Evolutionary conservation across 192 early-diverging fungal species (phyloP).

Genomic region (Coemansia asiatica): DNA sequence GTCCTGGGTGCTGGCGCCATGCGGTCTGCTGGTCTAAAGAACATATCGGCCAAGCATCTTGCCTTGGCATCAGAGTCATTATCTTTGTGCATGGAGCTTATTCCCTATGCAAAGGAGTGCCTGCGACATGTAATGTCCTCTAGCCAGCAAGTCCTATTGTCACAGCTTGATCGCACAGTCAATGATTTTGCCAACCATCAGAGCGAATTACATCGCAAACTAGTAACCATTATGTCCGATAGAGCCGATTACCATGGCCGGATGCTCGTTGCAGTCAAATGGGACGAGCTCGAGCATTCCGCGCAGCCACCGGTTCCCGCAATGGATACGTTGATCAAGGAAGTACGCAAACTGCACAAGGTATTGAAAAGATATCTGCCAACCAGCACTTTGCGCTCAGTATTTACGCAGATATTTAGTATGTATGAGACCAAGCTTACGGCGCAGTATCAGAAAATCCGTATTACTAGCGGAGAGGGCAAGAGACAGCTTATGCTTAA

Average conservation of each 20-base stretch:
- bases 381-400: constrained; percentile 62
- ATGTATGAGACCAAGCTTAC: constrained; percentile 76
- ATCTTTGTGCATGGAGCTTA: constrained; percentile 80
- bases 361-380: constrained; percentile 88
- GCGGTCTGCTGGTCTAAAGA: constrained; percentile 94
- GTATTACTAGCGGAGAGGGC: constrained; percentile 41
- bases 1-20: constrained; percentile 98
- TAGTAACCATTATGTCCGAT: constrained; percentile 95
- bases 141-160: constrained; percentile 78
- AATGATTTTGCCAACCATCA: constrained; percentile 92
- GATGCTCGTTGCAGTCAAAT: constrained; percentile 62
- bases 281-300: constrained; percentile 40
- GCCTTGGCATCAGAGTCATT: constrained; percentile 93
- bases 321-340: constrained; percentile 87
- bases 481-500: constrained; percentile 73
- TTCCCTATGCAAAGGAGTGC: constrained; percentile 78
- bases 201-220: constrained; percentile 82
- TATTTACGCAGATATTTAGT: constrained; percentile 79
- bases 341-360: constrained; percentile 86
- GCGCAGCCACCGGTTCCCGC: constrained; percentile 50
- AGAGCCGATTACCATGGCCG: constrained; percentile 76
- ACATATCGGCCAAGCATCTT: constrained; percentile 95
- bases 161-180: constrained; percentile 85
- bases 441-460: constrained; percentile 22
- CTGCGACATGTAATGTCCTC: constrained; percentile 69